Conservation (phyloP, 2,329 filamentous ascomycete species). For the Aaosphaeria arxii region DNA sequence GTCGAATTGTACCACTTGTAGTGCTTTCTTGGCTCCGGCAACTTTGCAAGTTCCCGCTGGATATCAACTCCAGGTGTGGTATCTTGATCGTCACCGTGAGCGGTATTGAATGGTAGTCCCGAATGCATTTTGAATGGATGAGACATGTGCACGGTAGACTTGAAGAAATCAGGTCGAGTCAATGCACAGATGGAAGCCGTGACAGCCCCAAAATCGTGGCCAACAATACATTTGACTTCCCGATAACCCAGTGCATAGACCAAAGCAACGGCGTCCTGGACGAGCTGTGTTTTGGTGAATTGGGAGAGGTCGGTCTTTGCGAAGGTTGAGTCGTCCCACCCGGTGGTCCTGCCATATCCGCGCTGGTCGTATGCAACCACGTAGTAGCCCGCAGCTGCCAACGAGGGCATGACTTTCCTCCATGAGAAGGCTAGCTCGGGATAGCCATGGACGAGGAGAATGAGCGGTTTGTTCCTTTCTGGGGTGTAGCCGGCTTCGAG, state of each 20-base stretch:
- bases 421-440: conserved; percentile 69
- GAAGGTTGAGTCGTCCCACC: conserved; percentile 54
- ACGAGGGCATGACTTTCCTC: conserved; percentile 59
- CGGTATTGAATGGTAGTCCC: conserved; percentile 47
- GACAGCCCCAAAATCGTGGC: conserved; percentile 66
- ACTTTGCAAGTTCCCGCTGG: conserved; percentile 53
- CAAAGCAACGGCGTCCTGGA: conserved; percentile 61
- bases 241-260: conserved; percentile 60
- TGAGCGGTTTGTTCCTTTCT: conserved; percentile 47
- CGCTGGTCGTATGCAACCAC: conserved; percentile 67
- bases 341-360: conserved; percentile 65
- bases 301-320: conserved; percentile 54
- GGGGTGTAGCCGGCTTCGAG: conserved; percentile 52
- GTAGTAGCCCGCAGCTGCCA: conserved; percentile 61
- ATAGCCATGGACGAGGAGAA: conserved; percentile 64
- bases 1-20: conserved; percentile 67
- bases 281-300: conserved; percentile 57
- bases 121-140: conserved; percentile 61
- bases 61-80: conserved; percentile 42
- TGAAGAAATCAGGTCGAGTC: conserved; percentile 64
- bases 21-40: conserved; percentile 61
- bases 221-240: conserved; percentile 57
- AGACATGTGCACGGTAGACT: conserved; percentile 60
- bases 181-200: conserved; percentile 58
- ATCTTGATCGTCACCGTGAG: conserved; percentile 25